Conservation (phyloP, 2,329 filamentous ascomycete genomes). For the Lizonia empirigonia region DNA sequence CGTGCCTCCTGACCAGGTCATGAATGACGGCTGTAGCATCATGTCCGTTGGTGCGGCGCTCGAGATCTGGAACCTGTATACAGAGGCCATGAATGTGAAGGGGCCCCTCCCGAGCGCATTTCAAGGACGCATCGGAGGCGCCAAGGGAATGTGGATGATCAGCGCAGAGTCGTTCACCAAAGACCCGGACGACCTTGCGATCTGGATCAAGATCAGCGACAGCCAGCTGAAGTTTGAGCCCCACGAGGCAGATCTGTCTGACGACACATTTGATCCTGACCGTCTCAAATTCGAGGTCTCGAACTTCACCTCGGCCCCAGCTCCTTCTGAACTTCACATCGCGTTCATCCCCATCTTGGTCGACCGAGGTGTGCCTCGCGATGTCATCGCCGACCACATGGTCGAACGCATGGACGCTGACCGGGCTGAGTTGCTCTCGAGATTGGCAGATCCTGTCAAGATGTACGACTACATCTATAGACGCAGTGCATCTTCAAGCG, state of each 20-base stretch:
- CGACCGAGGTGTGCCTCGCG: conserved; percentile 59
- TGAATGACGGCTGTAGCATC: conserved; percentile 63
- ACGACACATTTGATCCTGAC: conserved; percentile 49
- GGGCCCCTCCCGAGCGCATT: conserved; percentile 69
- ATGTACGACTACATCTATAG: conserved; percentile 52
- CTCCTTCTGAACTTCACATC: conserved; percentile 64
- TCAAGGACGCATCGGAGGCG: conserved; percentile 72
- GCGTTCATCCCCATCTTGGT: conserved; percentile 73
- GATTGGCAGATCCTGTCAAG: conserved; percentile 62
- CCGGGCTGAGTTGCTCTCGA: conserved; percentile 58
- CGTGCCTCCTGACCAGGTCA: conserved; percentile 32
- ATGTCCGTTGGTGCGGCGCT: conserved; percentile 67
- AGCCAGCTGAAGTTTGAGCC: conserved; percentile 72
- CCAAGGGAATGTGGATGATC: conserved; percentile 77
- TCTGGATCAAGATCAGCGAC: conserved; percentile 68
- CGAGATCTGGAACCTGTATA: conserved; percentile 58
- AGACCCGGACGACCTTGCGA: conserved; percentile 48
- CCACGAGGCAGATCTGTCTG: conserved; percentile 55
- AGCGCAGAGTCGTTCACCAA: conserved; percentile 56
- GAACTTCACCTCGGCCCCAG: conserved; percentile 54
- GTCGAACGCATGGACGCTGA: conserved; percentile 57
- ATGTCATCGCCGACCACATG: conserved; percentile 58
- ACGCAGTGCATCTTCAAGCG: conserved; percentile 41
- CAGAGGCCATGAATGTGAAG: conserved; percentile 62
- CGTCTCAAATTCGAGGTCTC: conserved; percentile 71